A percentile compares a stretch with the other conserved stretches of the same genome.
Conservation (phyloP, 2,329 filamentous ascomycete genomes). For the Aspergillus nomiae region DNA sequence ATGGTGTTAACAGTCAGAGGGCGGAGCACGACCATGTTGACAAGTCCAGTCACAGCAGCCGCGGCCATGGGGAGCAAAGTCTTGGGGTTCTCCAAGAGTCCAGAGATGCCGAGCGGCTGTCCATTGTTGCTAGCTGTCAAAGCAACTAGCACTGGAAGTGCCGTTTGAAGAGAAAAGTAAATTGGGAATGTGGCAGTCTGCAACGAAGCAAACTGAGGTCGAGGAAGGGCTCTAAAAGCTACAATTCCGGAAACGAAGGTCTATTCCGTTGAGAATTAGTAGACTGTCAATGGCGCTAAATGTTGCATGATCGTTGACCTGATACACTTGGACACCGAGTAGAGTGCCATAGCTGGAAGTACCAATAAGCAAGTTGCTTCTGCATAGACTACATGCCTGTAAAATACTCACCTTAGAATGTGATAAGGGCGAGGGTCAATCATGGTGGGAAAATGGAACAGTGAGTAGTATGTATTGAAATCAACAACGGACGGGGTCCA, state of each 20-base stretch:
- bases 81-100: conserved; percentile 56
- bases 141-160: conserved; percentile 70
- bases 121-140: conserved; percentile 74
- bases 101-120: conserved; percentile 30
- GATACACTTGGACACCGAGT: conserved; percentile 83
- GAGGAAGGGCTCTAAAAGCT: conserved; percentile 74
- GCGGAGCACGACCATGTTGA: conserved; percentile 71
- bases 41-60: conserved; percentile 69
- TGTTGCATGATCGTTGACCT: conserved; percentile 54
- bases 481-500: background rate
- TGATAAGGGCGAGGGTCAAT: conserved; percentile 39
- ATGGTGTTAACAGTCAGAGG: conserved; percentile 76
- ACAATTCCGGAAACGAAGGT: conserved; percentile 75
- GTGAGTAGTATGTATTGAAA: background rate
- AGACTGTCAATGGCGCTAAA: background rate
- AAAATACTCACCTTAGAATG: conserved; percentile 29
- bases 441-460: conserved; percentile 21
- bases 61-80: conserved; percentile 69
- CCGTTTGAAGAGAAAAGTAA: conserved; percentile 84
- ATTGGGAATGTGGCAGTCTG: conserved; percentile 76
- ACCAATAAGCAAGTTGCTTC: conserved; percentile 3
- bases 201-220: conserved; percentile 77
- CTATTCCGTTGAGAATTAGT: conserved; percentile 42
- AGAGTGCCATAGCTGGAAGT: conserved; percentile 76
- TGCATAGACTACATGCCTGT: background rate